Evolutionary conservation across 2,329 filamentous ascomycete genomes (phyloP), one percentile per base, ranked within the genome.

Genomic region (Neonectria faginata): DNA sequence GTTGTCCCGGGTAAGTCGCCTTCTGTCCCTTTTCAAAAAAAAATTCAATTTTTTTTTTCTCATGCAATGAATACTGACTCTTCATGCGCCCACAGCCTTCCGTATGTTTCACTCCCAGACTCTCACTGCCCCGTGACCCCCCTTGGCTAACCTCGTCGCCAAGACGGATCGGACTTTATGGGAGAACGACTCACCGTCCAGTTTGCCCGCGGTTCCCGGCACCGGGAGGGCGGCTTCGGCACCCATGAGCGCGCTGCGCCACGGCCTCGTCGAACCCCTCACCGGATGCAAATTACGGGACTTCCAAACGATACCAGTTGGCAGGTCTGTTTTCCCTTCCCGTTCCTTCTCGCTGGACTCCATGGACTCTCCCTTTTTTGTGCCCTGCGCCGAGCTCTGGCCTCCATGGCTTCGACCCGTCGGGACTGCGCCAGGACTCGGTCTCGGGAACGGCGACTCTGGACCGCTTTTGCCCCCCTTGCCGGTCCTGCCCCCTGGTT

Each of bases 251-350:
- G 88, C 73, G 82, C 81, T 60, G 82, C 86, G 68, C 86, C 88
- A 71, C 92, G 96, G 77, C 96, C 96, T 70, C 92, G 96, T 78
- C 94, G 96, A 80, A 99, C 96, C 73, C 90, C 94, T 73, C 94
- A 94, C 82, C 92, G 96, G 80, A 98, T 99, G 96, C 91, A 95
- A 82, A 97, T 99, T 78, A 92, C 92, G 85, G 95, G 94, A 85
- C 93, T 99, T 82, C 94, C 95, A 80, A 90, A 89, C 84, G 95
- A 98, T 87, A 99, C 96, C 87, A 97, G 94, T 89, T 99, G 96
- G 96, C 96, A 99, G 96, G 96, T 99, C 91, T 96, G 96, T 92
- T 85, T 80, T 79, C 80, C 81, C 85, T 85, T 85, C 88, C 84
- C 83, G 83, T 87, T 86, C 79, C 76, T 86, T 84, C 79, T 80